Conservation (phyloP, 352 stramenopile genomes). For the Phytophthora crassamura region DNA sequence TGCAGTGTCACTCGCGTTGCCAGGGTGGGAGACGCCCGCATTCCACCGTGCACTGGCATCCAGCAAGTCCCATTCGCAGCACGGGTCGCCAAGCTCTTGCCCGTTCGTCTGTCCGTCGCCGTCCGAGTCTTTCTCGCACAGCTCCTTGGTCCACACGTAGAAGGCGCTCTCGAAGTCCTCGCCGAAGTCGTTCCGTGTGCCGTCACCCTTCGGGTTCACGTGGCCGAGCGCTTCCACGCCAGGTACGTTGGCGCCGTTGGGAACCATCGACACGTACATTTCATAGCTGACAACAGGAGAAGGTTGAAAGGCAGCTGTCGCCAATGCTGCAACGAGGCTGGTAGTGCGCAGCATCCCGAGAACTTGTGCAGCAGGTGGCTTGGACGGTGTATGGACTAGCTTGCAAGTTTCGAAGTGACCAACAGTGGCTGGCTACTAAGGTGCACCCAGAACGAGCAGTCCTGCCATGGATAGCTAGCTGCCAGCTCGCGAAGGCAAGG, state of each 20-base stretch:
- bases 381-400: too few relatives aligned
- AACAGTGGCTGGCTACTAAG: too few relatives aligned
- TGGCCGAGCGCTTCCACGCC: conserved; percentile 49
- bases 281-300: background rate
- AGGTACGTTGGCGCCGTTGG: conserved; percentile 51
- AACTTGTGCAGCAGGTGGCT: too few relatives aligned
- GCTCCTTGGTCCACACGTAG: conserved; percentile 47
- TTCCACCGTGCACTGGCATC: conserved; percentile 10
- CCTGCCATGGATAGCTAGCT: background rate
- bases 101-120: conserved; percentile 62
- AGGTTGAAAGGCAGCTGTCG: background rate
- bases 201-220: conserved; percentile 33
- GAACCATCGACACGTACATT: conserved; percentile 27
- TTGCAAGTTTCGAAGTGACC: too few relatives aligned
- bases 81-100: conserved; percentile 75
- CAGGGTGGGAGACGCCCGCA: conserved; percentile 26
- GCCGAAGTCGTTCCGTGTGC: conserved; percentile 61
- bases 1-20: conserved; percentile 16
- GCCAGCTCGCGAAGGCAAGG: too few relatives aligned
- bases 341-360: background rate
- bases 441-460: too few relatives aligned
- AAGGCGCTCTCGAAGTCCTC: conserved; percentile 51
- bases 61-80: conserved; percentile 61
- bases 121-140: conserved; percentile 61
- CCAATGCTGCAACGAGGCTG: background rate